Percentiles rank a stretch among this genome's conserved stretches.
Evolutionary conservation across 129 eudicot species (phyloP).

Genomic region (Kitagawia praeruptora): DNA sequence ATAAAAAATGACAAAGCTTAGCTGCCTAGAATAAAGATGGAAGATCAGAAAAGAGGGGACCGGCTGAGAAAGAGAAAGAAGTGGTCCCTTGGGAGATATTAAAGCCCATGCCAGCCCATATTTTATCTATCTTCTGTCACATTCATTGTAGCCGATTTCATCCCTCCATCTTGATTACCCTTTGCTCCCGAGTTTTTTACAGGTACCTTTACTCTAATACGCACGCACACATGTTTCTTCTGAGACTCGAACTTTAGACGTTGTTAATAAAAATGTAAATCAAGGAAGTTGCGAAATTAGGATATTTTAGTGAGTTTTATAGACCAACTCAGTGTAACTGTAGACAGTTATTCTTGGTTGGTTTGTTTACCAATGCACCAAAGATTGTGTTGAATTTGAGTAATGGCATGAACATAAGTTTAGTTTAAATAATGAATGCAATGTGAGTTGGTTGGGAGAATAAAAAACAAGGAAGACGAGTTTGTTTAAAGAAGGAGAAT

Average conservation of each 20-base stretch:
- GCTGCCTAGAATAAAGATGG: background rate
- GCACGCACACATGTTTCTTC: background rate
- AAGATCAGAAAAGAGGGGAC: background rate
- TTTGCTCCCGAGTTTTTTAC: background rate
- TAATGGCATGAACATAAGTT: no score
- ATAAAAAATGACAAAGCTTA: background rate
- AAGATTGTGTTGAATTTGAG: no score
- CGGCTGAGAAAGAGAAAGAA: background rate
- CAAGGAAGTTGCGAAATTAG: background rate
- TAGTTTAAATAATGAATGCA: background rate
- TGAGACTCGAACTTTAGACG: background rate
- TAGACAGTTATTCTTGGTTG: no score
- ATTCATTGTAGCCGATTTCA: background rate
- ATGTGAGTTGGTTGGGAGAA: background rate
- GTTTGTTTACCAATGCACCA: no score
- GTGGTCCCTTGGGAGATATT: slow-evolving; percentile 4
- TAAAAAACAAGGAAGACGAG: background rate
- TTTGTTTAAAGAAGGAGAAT: no score
- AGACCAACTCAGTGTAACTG: no score
- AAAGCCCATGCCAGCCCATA: slow-evolving; percentile 11
- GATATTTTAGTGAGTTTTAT: background rate
- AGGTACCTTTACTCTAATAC: no score
- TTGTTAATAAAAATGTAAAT: background rate
- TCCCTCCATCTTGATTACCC: background rate
- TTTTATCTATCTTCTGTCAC: background rate